Conservation (phyloP, 371 early-diverging fungal genomes). For the Smittium mucronatum region DNA sequence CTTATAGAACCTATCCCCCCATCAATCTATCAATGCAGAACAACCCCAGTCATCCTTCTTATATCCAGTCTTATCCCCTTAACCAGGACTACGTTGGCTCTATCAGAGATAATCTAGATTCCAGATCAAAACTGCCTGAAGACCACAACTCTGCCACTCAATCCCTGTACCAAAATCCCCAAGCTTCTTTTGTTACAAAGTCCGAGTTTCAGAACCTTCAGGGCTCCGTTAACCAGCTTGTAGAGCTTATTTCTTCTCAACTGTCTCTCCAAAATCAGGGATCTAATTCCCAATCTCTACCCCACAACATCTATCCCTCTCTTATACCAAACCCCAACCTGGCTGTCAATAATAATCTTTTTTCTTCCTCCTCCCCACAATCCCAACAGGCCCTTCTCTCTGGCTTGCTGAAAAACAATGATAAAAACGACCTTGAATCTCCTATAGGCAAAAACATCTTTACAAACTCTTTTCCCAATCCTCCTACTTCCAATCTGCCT, state of each 20-base stretch:
- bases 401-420: neutral
- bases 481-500: neutral
- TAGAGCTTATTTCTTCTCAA: constrained; percentile 9
- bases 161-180: neutral
- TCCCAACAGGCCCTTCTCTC: neutral
- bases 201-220: constrained; percentile 6
- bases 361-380: neutral
- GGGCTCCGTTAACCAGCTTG: constrained; percentile 11
- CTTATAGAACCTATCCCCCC: neutral
- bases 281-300: too few species aligned
- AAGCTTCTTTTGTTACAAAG: constrained; percentile 1
- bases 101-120: neutral
- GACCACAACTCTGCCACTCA: neutral
- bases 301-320: neutral
- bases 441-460: neutral
- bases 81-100: neutral
- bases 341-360: neutral
- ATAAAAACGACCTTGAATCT: neutral
- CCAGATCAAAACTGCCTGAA: neutral
- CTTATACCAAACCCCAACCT: neutral
- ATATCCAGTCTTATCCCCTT: neutral
- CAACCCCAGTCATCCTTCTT: neutral
- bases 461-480: neutral
- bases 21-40: neutral
- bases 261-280: neutral